A percentile compares a stretch with the other conserved stretches of the same genome.
phyloP scores from a whole-genome alignment of 139 green algal species.

The Closterium sp. region DNA sequence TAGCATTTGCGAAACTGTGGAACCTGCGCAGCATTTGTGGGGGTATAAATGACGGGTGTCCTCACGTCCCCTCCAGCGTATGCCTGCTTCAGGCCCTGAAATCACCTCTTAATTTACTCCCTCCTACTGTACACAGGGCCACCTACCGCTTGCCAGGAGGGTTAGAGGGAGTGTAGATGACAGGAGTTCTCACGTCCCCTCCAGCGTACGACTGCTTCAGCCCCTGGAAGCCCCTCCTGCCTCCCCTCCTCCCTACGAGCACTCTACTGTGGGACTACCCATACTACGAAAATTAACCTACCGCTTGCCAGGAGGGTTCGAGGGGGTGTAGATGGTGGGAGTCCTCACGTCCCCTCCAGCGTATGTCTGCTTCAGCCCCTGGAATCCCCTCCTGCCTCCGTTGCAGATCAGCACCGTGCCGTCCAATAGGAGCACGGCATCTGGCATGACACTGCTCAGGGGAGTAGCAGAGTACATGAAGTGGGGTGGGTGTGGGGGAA shows the following conservation, averaged over 20 bases:
- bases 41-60: neutral
- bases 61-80: neutral
- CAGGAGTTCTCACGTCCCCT: no score
- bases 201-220: no score
- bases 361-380: neutral
- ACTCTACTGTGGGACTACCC: no score
- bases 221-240: no score
- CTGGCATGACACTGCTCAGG: neutral
- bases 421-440: neutral
- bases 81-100: neutral
- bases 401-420: conserved; percentile 3
- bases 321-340: neutral
- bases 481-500: no score
- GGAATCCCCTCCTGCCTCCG: neutral
- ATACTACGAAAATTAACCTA: neutral
- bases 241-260: no score
- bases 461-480: no score
- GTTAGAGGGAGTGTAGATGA: neutral
- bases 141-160: no score
- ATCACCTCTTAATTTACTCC: neutral
- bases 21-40: neutral
- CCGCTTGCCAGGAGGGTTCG: neutral
- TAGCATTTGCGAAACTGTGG: no score
- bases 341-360: neutral
- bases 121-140: neutral